Evolutionary conservation across 129 eudicot species (phyloP).

Genomic region (Scalesia atractyloides): DNA sequence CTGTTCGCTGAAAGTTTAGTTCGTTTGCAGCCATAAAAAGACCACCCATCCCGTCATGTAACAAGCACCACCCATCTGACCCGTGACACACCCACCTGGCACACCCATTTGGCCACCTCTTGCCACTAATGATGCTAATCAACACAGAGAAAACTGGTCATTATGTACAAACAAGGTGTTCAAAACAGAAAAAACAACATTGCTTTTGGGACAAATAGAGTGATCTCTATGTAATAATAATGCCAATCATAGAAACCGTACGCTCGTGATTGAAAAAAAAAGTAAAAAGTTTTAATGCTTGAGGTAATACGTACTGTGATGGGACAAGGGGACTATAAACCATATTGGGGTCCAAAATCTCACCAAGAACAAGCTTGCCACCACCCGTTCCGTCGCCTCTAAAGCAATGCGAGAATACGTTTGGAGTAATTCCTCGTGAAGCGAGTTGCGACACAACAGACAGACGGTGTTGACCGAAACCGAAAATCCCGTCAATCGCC

Average conservation of each 20-base stretch:
- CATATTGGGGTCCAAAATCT: conserved; percentile 85
- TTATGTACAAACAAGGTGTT: not conserved
- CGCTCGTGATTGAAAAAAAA: not conserved
- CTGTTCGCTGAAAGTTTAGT: too few relatives aligned
- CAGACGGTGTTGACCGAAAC: conserved; percentile 78
- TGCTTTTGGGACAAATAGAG: not conserved
- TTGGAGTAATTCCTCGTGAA: conserved; percentile 88
- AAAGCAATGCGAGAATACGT: conserved; percentile 92
- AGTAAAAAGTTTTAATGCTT: not conserved
- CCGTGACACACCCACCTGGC: too few relatives aligned
- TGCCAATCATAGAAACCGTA: not conserved
- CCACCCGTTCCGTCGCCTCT: conserved; percentile 94
- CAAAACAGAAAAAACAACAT: not conserved
- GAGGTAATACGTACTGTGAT: conserved; percentile 75
- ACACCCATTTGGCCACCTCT: too few relatives aligned
- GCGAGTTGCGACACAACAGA: conserved; percentile 87
- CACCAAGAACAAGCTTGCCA: conserved; percentile 96
- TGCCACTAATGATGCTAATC: too few relatives aligned
- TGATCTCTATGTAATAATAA: too few relatives aligned
- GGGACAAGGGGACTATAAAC: conserved; percentile 99
- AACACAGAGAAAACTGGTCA: not conserved
- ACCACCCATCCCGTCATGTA: too few relatives aligned
- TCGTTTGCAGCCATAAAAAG: too few relatives aligned
- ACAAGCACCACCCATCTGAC: too few relatives aligned
- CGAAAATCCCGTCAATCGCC: conserved; percentile 95